These are phyloP conservation scores for Canna indica DNA, from an alignment of 176 grass and related monocot species.

Conservation along the genomic window DNA sequence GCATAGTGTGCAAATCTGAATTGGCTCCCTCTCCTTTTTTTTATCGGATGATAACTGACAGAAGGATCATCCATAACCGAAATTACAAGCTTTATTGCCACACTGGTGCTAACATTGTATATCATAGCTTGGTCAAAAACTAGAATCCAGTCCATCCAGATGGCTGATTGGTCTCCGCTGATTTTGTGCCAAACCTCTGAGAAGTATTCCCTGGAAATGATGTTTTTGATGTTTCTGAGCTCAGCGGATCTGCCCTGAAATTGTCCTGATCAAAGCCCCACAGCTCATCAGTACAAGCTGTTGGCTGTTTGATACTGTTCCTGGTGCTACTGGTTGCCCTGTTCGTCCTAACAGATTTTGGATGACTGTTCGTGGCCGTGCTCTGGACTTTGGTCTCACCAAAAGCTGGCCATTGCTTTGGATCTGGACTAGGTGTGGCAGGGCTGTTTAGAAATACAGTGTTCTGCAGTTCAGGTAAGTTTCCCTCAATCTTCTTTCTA, in stretches of 20 bases:
- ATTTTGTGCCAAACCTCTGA: conserved; percentile 41
- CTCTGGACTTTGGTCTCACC: conserved; percentile 35
- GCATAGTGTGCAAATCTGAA: not conserved
- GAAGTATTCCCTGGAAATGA: conserved; percentile 33
- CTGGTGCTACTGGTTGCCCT: conserved; percentile 23
- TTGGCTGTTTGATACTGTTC: conserved; percentile 21
- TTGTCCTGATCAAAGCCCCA: conserved; percentile 39
- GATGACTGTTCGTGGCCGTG: conserved; percentile 31
- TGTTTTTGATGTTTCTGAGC: conserved; percentile 18
- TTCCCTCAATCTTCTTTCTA: conserved; percentile 68
- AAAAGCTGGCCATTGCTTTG: conserved; percentile 49
- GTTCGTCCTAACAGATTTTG: conserved; percentile 9
- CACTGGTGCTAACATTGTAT: not conserved
- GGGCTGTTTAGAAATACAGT: conserved; percentile 36
- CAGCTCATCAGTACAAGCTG: conserved; percentile 11
- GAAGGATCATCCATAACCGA: not conserved
- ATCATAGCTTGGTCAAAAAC: not conserved
- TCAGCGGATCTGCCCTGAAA: conserved; percentile 29
- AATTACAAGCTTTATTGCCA: not conserved
- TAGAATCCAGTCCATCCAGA: conserved; percentile 81
- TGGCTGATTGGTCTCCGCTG: conserved; percentile 34
- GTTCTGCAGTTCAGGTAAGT: conserved; percentile 54
- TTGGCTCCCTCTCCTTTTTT: not conserved
- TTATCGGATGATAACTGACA: too few relatives aligned
- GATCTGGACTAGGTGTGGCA: conserved; percentile 31